These are phyloP conservation scores for Calocera cornea DNA, from an alignment of 768 basidiomycete genomes.

Conservation along the genomic window DNA sequence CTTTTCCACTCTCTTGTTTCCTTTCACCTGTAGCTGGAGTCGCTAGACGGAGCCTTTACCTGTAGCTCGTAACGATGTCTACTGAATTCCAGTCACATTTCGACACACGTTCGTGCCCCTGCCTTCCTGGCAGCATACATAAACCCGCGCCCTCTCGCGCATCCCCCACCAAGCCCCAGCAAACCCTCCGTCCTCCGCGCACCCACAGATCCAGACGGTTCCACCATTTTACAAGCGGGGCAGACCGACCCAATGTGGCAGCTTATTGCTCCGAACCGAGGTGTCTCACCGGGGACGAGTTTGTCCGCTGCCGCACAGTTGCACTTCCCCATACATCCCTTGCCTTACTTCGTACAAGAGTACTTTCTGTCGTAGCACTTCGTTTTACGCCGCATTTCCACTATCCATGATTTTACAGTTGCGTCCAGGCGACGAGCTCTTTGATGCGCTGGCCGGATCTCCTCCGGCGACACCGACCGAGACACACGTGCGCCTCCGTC, in stretches of 20 bases:
- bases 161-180: not conserved
- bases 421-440: too few species aligned
- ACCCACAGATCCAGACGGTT: not conserved
- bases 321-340: not conserved
- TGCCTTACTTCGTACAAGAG: too few species aligned
- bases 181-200: not conserved
- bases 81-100: not conserved
- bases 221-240: not conserved
- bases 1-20: not conserved
- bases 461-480: too few species aligned
- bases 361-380: too few species aligned
- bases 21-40: not conserved
- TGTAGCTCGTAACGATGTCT: too few species aligned
- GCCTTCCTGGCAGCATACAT: not conserved
- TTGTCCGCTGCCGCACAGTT: not conserved
- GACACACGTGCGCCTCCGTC: too few species aligned
- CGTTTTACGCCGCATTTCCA: too few species aligned
- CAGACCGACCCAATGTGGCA: not conserved
- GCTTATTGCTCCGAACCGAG: not conserved
- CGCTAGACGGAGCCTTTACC: not conserved
- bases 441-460: too few species aligned
- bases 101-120: too few species aligned
- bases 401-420: too few species aligned
- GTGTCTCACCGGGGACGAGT: not conserved
- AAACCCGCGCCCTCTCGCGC: not conserved